phyloP scores from a whole-genome alignment of 1,284 basidiomycete species.

The Golubevia pallescens region DNA sequence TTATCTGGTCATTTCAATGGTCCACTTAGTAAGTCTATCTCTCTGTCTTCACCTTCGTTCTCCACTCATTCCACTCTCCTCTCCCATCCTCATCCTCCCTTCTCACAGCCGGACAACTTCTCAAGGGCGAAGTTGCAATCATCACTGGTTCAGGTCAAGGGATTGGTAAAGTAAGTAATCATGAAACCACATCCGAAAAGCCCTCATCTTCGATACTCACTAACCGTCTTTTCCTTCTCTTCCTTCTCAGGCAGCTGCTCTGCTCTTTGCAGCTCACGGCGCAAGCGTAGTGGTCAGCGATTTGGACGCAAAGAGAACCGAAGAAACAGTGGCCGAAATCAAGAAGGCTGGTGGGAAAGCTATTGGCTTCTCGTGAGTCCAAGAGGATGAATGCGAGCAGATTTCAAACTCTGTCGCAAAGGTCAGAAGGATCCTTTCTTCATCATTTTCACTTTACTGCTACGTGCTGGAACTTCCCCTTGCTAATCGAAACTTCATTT shows the following conservation, averaged over 20 bases:
- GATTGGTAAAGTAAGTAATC: conserved; percentile 22
- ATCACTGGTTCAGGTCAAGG: conserved; percentile 72
- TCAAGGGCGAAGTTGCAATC: conserved; percentile 80
- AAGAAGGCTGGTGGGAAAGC: conserved; percentile 76
- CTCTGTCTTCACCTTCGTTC: conserved; percentile 36
- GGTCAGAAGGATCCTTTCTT: no score
- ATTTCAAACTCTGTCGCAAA: no score
- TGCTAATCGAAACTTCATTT: neutral
- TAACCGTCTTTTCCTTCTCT: conserved; percentile 4
- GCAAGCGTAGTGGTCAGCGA: conserved; percentile 82
- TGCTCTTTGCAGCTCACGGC: conserved; percentile 82
- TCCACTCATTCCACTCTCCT: conserved; percentile 19
- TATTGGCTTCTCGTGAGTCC: conserved; percentile 13
- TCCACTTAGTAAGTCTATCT: conserved; percentile 13
- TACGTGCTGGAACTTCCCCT: conserved; percentile 41
- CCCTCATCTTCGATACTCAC: neutral
- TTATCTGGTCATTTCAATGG: no score
- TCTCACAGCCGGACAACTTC: no score
- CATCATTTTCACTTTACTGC: no score
- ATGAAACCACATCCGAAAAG: no score
- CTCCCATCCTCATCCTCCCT: conserved; percentile 25
- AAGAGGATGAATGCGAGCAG: no score
- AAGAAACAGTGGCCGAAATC: conserved; percentile 66
- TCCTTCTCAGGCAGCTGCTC: conserved; percentile 68
- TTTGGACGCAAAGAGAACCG: conserved; percentile 35